Conservation (phyloP, 768 basidiomycete genomes). For the Lenzites betulinus region DNA sequence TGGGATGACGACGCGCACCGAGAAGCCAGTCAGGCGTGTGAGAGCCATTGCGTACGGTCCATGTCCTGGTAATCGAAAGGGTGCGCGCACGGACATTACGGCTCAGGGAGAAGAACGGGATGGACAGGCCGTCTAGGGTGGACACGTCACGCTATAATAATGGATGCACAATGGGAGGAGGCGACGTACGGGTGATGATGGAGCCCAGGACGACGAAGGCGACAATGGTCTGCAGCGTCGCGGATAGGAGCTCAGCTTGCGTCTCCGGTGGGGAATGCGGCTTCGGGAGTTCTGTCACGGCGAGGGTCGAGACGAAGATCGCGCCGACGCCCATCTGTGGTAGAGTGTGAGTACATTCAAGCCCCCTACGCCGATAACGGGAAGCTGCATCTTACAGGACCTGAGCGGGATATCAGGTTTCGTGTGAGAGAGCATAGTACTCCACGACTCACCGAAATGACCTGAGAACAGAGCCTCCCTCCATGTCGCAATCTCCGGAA, state of each 20-base stretch:
- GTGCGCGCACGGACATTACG: slow-evolving; percentile 49
- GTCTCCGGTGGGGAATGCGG: slow-evolving; percentile 61
- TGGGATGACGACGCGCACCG: slow-evolving; percentile 30
- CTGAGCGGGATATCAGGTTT: background rate
- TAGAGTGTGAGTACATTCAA: background rate
- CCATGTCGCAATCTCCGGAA: slow-evolving; percentile 87
- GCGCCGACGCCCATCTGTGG: slow-evolving; percentile 88
- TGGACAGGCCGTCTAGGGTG: slow-evolving; percentile 64
- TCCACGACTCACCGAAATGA: slow-evolving; percentile 68
- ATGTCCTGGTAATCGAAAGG: slow-evolving; percentile 46
- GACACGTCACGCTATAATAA: background rate
- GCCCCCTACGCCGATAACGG: background rate
- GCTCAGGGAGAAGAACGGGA: slow-evolving; percentile 64
- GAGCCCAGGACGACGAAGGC: slow-evolving; percentile 87
- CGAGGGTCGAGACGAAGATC: slow-evolving; percentile 82
- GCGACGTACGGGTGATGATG: slow-evolving; percentile 71
- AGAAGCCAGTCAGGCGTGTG: slow-evolving; percentile 49
- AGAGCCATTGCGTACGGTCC: slow-evolving; percentile 35
- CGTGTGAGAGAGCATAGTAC: background rate
- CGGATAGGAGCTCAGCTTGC: slow-evolving; percentile 74
- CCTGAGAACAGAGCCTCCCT: slow-evolving; percentile 88
- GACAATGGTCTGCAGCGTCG: slow-evolving; percentile 78
- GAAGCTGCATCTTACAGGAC: background rate
- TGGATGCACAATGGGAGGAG: background rate
- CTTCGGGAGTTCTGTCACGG: slow-evolving; percentile 58